Evolutionary conservation across 2,329 filamentous ascomycete species (phyloP).

Genomic region (Verticillium longisporum): DNA sequence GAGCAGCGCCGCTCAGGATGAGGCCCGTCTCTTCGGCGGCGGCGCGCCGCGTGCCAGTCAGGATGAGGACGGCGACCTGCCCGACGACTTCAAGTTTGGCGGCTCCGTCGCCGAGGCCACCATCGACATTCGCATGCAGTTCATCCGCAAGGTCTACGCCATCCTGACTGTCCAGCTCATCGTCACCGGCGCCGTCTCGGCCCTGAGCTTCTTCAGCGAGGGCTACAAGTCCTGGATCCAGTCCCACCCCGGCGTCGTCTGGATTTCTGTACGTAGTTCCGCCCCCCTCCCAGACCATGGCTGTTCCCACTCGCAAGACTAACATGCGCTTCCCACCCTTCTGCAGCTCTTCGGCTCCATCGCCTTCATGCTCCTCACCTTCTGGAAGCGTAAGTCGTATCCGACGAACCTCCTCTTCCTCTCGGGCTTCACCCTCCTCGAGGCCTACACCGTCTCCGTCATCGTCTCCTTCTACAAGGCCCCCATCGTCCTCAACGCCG

Average conservation of each 20-base stretch:
- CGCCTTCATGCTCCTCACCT: constrained; percentile 79
- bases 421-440: constrained; percentile 78
- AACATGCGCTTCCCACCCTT: constrained; percentile 7
- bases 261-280: constrained; percentile 61
- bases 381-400: constrained; percentile 94
- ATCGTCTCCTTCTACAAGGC: constrained; percentile 87
- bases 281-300: background rate
- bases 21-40: constrained; percentile 53
- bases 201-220: constrained; percentile 76
- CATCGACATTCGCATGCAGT: constrained; percentile 93
- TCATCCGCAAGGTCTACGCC: constrained; percentile 94
- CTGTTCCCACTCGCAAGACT: constrained; percentile 5
- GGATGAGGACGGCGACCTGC: constrained; percentile 64
- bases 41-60: constrained; percentile 70
- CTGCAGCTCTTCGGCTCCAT: constrained; percentile 68
- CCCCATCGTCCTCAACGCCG: constrained; percentile 79
- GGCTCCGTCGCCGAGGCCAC: constrained; percentile 90
- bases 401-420: constrained; percentile 94
- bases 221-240: constrained; percentile 86
- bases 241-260: constrained; percentile 74
- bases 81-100: constrained; percentile 98
- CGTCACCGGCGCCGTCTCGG: constrained; percentile 72
- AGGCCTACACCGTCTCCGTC: constrained; percentile 90
- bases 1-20: constrained; percentile 48
- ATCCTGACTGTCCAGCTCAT: constrained; percentile 95